Base-by-base conservation (phyloP, 257 asterid species). In the Salvia miltiorrhiza region DNA sequence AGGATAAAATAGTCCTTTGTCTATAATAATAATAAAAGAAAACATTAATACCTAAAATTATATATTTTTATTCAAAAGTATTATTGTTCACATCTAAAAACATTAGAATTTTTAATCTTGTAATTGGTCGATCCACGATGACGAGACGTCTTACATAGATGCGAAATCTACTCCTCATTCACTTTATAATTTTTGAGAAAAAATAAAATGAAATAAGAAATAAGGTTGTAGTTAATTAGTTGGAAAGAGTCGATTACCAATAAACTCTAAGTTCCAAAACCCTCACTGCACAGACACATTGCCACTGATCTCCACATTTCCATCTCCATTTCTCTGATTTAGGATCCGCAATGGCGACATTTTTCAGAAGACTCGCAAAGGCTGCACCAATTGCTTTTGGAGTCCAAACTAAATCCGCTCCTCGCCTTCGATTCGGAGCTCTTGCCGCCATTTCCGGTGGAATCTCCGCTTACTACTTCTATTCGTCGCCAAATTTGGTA, bases 381-480 rank as follows among this genome's bases (percentile, higher is more conserved):
- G 85, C 83, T 17, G 89, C 88, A 6, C 83, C 95, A 74, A 69
- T 81, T 70, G 80, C 86, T 49, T 67, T 78, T 64, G 70, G 82
- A 35, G 73, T 81, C 76, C 78, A 76, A 67, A 33, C 89, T 8
- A 86, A 74, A 71, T 77, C 82, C 76, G 67, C 65, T 69, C 65
- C 79, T 53, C 86, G 87, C 58, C 4, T 81, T 59, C 88, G 87
- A 19, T 78, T 87, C 44, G 96, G 97, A 77, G 93, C 93, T 73
- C 68, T 92, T 58, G 95, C 92, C 13, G 95, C 96, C 35, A 57
- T 84, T 61, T 82, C 93, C 39, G 95, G 91, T 57, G 96, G 93
- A 76, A 71, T 87, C 62, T 83, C 96, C 55, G 85, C 85, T 54
- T 88, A 82, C 70, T 89, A 75, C 83, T 57, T 61, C 73, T 78